Evolutionary conservation across 2,329 filamentous ascomycete genomes (phyloP).

Genomic region (Aspergillus spinulosporus): DNA sequence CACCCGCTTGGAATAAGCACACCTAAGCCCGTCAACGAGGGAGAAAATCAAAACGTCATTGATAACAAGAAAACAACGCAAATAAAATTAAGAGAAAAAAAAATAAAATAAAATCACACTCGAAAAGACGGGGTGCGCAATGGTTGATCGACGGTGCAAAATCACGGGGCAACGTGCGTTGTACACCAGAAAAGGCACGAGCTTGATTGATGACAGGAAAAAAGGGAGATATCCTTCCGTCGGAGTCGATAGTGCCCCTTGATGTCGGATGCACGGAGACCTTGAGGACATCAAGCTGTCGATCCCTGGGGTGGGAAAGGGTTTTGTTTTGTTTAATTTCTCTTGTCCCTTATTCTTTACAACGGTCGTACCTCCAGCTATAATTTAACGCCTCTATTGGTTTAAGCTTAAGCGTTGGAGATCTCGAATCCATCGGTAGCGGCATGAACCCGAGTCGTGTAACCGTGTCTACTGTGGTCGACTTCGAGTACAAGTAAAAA

Average conservation of each 20-base stretch:
- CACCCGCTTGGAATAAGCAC: background rate
- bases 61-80: background rate
- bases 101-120: background rate
- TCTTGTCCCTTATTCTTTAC: background rate
- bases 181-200: background rate
- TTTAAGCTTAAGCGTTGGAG: conserved; percentile 1
- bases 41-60: background rate
- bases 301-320: background rate
- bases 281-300: background rate
- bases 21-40: no score
- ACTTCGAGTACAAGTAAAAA: no score
- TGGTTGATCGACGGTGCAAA: background rate
- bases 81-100: conserved; percentile 1
- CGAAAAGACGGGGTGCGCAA: no score
- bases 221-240: background rate
- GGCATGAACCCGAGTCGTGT: conserved; percentile 1
- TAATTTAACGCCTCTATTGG: background rate
- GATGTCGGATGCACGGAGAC: background rate
- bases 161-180: background rate
- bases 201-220: background rate
- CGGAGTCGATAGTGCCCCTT: background rate
- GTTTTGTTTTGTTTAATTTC: background rate
- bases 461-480: background rate
- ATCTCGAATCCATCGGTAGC: background rate
- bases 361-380: background rate